A percentile compares a stretch with the other conserved stretches of the same genome.
phyloP scores from a whole-genome alignment of 768 basidiomycete species.

The Trametes villosa region DNA sequence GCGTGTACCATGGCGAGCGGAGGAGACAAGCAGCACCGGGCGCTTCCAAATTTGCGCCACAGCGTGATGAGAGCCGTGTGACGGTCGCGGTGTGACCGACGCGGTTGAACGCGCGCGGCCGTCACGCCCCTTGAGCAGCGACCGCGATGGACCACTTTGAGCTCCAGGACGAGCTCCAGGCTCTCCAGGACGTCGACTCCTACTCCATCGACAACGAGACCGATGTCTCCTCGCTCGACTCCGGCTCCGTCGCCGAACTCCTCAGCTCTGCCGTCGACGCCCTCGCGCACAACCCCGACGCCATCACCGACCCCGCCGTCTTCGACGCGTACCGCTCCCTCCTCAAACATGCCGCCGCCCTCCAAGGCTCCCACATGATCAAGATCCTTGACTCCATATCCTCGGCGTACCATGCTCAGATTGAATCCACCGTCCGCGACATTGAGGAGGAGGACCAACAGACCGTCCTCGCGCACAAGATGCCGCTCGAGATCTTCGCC shows the following conservation, averaged over 20 bases:
- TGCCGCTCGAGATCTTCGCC: slow-evolving; percentile 86
- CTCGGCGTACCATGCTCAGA: slow-evolving; percentile 72
- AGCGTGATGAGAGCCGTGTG: not conserved
- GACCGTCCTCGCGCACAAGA: slow-evolving; percentile 63
- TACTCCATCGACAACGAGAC: slow-evolving; percentile 75
- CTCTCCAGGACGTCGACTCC: slow-evolving; percentile 58
- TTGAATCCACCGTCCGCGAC: slow-evolving; percentile 73
- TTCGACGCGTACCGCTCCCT: slow-evolving; percentile 86
- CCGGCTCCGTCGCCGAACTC: slow-evolving; percentile 45
- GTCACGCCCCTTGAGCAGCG: slow-evolving; percentile 3
- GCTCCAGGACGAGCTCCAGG: slow-evolving; percentile 77
- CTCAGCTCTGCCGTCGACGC: slow-evolving; percentile 79
- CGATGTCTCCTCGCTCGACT: slow-evolving; percentile 61
- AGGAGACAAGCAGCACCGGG: not conserved
- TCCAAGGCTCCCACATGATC: slow-evolving; percentile 70
- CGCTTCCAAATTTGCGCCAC: not conserved
- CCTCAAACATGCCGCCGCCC: slow-evolving; percentile 70
- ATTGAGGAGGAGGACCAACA: slow-evolving; percentile 71
- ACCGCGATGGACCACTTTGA: slow-evolving; percentile 54
- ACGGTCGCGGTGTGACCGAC: slow-evolving; percentile 23
- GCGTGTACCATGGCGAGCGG: not conserved
- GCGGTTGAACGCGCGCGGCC: slow-evolving; percentile 20
- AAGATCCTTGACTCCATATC: slow-evolving; percentile 88
- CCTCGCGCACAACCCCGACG: slow-evolving; percentile 78
- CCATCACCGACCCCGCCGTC: slow-evolving; percentile 64